Percentiles rank a stretch among this genome's conserved stretches.
phyloP scores from a whole-genome alignment of 2,329 filamentous ascomycete genomes.

The Lachnellula suecica region DNA sequence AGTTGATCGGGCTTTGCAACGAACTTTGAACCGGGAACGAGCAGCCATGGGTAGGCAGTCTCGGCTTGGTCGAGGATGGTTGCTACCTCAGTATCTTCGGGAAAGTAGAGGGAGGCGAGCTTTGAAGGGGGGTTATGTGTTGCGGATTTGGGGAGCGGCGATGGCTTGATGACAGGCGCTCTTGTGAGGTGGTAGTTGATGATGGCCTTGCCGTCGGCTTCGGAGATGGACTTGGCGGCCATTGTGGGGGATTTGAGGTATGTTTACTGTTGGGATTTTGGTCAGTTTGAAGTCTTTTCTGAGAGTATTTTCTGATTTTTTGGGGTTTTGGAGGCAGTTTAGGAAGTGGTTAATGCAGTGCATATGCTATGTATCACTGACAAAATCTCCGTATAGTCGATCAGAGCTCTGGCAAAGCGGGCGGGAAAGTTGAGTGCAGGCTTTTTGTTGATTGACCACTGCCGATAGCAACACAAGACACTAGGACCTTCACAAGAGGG shows the following conservation, averaged over 20 bases:
- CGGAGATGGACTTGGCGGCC: slow-evolving; percentile 96
- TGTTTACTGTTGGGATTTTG: slow-evolving; percentile 19
- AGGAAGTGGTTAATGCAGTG: too few species aligned
- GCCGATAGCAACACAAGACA: too few species aligned
- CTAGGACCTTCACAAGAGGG: too few species aligned
- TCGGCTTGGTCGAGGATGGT: slow-evolving; percentile 93
- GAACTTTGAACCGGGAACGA: slow-evolving; percentile 81
- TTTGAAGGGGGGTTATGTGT: slow-evolving; percentile 92
- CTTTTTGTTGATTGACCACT: too few species aligned
- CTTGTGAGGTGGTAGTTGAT: slow-evolving; percentile 99
- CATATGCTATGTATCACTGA: too few species aligned
- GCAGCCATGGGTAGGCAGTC: slow-evolving; percentile 94
- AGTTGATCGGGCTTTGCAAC: slow-evolving; percentile 99
- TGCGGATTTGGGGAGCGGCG: slow-evolving; percentile 78
- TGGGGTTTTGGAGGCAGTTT: too few species aligned
- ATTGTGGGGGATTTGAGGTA: slow-evolving; percentile 49
- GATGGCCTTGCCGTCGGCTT: slow-evolving; percentile 99
- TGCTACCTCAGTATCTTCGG: slow-evolving; percentile 79
- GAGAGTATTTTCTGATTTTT: too few species aligned
- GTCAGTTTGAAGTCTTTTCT: too few species aligned
- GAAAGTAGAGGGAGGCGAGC: slow-evolving; percentile 90
- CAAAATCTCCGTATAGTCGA: background rate
- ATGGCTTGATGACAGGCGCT: slow-evolving; percentile 95
- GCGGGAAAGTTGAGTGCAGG: too few species aligned
- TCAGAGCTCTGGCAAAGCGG: background rate